A percentile compares a stretch with the other conserved stretches of the same genome.
These are phyloP conservation scores for Ogataea nonfermentans DNA, from an alignment of 805 yeast genomes.

Conservation along the genomic window DNA sequence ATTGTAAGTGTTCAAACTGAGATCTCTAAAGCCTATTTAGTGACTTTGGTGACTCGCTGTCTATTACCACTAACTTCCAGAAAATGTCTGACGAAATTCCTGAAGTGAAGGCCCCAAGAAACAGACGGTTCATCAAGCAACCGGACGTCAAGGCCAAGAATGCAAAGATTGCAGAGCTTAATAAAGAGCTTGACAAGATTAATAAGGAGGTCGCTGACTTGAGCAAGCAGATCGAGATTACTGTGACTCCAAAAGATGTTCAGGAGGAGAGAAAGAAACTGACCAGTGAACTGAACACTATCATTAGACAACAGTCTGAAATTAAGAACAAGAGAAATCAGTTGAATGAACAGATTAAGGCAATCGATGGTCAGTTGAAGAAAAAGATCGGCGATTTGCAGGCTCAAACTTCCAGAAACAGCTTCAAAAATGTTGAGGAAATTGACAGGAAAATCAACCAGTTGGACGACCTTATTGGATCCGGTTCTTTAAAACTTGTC, in stretches of 20 bases:
- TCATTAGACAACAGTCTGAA: slow-evolving; percentile 39
- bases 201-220: slow-evolving; percentile 53
- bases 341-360: slow-evolving; percentile 63
- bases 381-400: slow-evolving; percentile 74
- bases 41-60: neutral
- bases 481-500: slow-evolving; percentile 80
- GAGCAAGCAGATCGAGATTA: slow-evolving; percentile 53
- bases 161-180: slow-evolving; percentile 51
- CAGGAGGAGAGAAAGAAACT: slow-evolving; percentile 51
- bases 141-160: slow-evolving; percentile 71
- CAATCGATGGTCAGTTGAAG: slow-evolving; percentile 66
- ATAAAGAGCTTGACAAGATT: slow-evolving; percentile 60
- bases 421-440: slow-evolving; percentile 64
- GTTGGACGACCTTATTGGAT: slow-evolving; percentile 71
- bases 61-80: slow-evolving; percentile 2
- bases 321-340: slow-evolving; percentile 34
- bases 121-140: slow-evolving; percentile 61
- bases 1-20: neutral
- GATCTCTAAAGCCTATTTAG: neutral
- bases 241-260: slow-evolving; percentile 47
- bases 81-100: slow-evolving; percentile 21
- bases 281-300: slow-evolving; percentile 44
- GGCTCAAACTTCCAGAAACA: slow-evolving; percentile 65
- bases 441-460: slow-evolving; percentile 62
- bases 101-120: slow-evolving; percentile 27